Base-by-base conservation (phyloP, 2,329 filamentous ascomycete genomes). In the Xylaria sp. region DNA sequence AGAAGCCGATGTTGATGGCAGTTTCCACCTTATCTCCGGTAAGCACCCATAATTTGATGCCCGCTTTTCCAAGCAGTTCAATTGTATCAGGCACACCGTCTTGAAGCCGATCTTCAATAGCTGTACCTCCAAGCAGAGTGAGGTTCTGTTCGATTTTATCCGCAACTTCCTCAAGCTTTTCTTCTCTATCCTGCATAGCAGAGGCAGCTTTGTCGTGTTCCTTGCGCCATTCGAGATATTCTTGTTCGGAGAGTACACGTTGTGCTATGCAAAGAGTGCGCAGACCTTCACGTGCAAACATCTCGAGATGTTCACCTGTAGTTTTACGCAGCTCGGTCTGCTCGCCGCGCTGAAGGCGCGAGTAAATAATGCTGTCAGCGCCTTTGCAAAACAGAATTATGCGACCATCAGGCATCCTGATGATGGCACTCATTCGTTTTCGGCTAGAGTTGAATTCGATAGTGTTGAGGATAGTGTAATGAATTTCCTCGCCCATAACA, bases 11-110 rank as follows among this genome's bases (percentile, higher is more conserved):
- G 79, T 99, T 99, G 87, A 99, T 99, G 60, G 96, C 95, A 23
- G 95, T 99, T 79, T 99, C 95, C 31, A 98, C 94, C 78, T 98
- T 99, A 83, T 99, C 95, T 66, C 96, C 95, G 15, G 95, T 99
- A 67, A 99, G 81, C 55, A 99, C 95, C 95, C 95, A 99, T 7
- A 99, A 86, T 78, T 99, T 99, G 78, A 99, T 97, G 75, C 96
- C 96, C 55, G 95, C 95, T 72, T 93, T 87, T 29, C 90, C 94
- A 54, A 99, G 87, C 44, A 99, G 80, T 52, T 90, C 91, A 70
- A 99, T 99, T 0, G 95, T 94, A 73, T 98, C 95, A 6, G 95
- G 95, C 3, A 99, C 95, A 61, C 94, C 95, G 70, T 99, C 95
- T 78, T 99, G 95, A 27, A 99, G 83, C 69, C 93, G 88, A 81